Base-by-base conservation (phyloP, 345 rosid species). In the Citrus trifoliata region DNA sequence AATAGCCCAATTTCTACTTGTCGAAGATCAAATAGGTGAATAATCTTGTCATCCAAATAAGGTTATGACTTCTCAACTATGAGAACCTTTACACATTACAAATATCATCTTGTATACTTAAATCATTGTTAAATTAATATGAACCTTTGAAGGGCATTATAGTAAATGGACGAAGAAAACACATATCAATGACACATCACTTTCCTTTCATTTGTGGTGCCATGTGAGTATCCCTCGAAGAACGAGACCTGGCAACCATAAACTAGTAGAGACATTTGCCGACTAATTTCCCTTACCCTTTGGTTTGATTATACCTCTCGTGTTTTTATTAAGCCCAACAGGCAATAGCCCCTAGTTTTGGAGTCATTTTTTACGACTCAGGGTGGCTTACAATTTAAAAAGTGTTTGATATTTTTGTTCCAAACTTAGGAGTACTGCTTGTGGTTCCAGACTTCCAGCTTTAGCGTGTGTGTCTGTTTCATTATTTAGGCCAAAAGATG, bases 171-270 rank as follows among this genome's bases (percentile, higher is more conserved):
- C 51, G 8, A 7, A 6, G 2, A 37, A 70, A 55, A 24, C 38
- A 14, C 72, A 19, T 5, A 51, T 32, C 76, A 76, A 22, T 69
- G 88, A 79, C 75, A 81, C 80, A 42, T 85, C 87, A 80, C 81
- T 79, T 7, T 83, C 86, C 76, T 82, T 79, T 81, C 46, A 63
- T 70, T 87, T 86, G 90, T 76, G 88, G 83, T 81, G 87, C 89
- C 93, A 88, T 87, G 93, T 90, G 93, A 86, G 84, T 77, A 40
- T 76, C 78, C 82, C 87, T 87, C 82, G 89, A 82, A 81, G 85
- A 63, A 51, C 53, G 90, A 40, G 90, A 84, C 86, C 88, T 78
- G 73, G 81, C 89, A 81, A 65, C 80, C 85, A 78, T 82, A 76
- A 85, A 79, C 59, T 33, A 71, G 71, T 48, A 69, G 63, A 76